A percentile compares a stretch with the other conserved stretches of the same genome.
These are phyloP conservation scores for Zygoascus flipseniorum DNA, from an alignment of 805 yeast genomes.

Conservation along the genomic window DNA sequence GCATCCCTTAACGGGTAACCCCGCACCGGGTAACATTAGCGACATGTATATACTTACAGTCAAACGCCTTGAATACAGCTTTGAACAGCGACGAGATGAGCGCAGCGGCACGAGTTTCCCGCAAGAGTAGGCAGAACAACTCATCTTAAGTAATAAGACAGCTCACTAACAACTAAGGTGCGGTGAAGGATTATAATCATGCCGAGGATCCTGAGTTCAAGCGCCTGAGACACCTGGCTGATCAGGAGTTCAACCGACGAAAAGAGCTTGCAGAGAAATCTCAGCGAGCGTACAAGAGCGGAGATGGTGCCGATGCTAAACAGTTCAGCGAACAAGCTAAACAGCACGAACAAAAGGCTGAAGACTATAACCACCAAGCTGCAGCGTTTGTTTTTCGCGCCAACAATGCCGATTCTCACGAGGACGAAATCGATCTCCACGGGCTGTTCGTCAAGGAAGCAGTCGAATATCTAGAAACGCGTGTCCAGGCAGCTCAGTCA, in stretches of 20 bases:
- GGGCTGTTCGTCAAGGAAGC: constrained; percentile 90
- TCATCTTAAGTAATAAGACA: background rate
- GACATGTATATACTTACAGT: background rate
- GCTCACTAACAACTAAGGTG: background rate
- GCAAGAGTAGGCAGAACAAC: background rate
- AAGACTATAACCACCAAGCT: constrained; percentile 64
- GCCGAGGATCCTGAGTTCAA: constrained; percentile 41
- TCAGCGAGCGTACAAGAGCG: constrained; percentile 66
- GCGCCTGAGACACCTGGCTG: constrained; percentile 58
- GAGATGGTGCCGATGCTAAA: constrained; percentile 68
- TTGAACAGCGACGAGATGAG: background rate
- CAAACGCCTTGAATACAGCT: too few species aligned
- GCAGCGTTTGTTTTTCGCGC: constrained; percentile 78
- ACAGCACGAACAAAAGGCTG: constrained; percentile 50
- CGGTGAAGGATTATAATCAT: constrained; percentile 28
- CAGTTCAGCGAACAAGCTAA: constrained; percentile 64
- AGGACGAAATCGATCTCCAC: constrained; percentile 86
- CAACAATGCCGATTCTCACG: constrained; percentile 78
- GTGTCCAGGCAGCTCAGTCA: constrained; percentile 56
- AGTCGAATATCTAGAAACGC: constrained; percentile 58
- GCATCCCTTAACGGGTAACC: too few species aligned
- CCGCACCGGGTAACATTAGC: too few species aligned
- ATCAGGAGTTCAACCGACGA: constrained; percentile 50
- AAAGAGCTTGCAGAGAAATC: constrained; percentile 54
- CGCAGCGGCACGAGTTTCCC: background rate